These are phyloP conservation scores for Colletotrichum musicola DNA, from an alignment of 2,329 filamentous ascomycete genomes.

Conservation along the genomic window DNA sequence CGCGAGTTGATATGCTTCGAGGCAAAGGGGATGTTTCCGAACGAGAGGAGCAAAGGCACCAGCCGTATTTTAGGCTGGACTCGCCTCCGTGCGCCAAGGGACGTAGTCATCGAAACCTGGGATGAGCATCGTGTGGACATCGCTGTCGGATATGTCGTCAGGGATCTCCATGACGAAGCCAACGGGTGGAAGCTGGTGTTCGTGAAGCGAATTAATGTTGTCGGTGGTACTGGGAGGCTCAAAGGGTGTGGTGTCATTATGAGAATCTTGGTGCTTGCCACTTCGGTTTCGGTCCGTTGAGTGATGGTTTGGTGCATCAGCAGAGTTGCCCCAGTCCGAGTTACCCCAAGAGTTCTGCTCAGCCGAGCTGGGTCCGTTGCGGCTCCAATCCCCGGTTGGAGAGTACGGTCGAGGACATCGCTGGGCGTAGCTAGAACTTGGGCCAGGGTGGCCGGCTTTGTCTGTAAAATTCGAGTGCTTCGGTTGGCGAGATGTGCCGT, in stretches of 20 bases:
- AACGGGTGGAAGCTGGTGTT: conserved; percentile 7
- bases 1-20: neutral
- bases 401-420: neutral
- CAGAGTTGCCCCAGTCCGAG: neutral
- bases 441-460: neutral
- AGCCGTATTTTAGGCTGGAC: neutral
- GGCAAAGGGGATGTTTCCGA: neutral
- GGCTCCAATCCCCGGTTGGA: neutral
- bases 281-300: neutral
- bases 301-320: neutral
- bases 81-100: conserved; percentile 4
- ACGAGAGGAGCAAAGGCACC: conserved; percentile 1
- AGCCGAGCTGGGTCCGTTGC: neutral
- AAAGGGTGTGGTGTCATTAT: neutral
- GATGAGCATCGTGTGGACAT: conserved; percentile 34
- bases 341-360: neutral
- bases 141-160: conserved; percentile 31
- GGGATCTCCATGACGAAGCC: conserved; percentile 36
- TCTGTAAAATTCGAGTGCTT: neutral
- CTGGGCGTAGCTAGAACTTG: neutral
- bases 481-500: neutral
- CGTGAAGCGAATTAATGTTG: neutral
- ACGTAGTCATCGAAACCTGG: conserved; percentile 36
- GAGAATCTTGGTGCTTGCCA: neutral
- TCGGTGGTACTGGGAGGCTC: conserved; percentile 4